Evolutionary conservation across 2,329 filamentous ascomycete genomes (phyloP).

Genomic region (Akanthomyces muscarius): DNA sequence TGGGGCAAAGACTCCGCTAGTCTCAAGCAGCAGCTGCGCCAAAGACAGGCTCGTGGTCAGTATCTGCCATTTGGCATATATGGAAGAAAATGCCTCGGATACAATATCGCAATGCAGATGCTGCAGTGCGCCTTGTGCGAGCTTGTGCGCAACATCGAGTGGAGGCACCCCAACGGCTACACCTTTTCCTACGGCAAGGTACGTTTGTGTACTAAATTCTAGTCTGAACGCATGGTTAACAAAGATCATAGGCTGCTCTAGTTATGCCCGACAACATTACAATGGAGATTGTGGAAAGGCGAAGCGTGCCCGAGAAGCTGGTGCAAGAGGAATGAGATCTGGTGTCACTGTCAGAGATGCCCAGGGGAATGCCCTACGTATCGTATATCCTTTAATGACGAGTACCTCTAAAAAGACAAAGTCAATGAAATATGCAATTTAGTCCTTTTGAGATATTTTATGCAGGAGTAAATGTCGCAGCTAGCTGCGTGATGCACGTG

Average conservation of each 20-base stretch:
- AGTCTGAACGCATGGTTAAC: background rate
- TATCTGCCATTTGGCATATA: conserved; percentile 13
- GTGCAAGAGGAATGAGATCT: background rate
- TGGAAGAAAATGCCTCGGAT: background rate
- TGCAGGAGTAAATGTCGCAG: background rate
- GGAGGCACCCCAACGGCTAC: conserved; percentile 9
- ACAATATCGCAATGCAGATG: conserved; percentile 6
- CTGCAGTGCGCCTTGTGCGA: conserved; percentile 7
- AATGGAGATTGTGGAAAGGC: background rate
- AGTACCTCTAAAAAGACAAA: too few species aligned
- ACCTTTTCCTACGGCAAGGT: conserved; percentile 9
- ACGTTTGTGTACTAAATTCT: background rate
- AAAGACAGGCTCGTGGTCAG: conserved; percentile 1
- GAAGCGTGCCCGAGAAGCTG: background rate
- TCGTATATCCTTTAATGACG: too few species aligned
- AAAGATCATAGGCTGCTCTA: background rate
- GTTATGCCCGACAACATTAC: conserved; percentile 3
- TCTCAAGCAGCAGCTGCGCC: conserved; percentile 8
- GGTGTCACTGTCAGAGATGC: background rate
- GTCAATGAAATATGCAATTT: too few species aligned
- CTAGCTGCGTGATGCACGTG: background rate
- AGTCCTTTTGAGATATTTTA: background rate
- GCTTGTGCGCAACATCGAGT: conserved; percentile 10
- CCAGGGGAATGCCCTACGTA: too few species aligned
- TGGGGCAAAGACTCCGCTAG: background rate